phyloP scores from a whole-genome alignment of 257 asterid genomes.

The Datura wrightii region DNA sequence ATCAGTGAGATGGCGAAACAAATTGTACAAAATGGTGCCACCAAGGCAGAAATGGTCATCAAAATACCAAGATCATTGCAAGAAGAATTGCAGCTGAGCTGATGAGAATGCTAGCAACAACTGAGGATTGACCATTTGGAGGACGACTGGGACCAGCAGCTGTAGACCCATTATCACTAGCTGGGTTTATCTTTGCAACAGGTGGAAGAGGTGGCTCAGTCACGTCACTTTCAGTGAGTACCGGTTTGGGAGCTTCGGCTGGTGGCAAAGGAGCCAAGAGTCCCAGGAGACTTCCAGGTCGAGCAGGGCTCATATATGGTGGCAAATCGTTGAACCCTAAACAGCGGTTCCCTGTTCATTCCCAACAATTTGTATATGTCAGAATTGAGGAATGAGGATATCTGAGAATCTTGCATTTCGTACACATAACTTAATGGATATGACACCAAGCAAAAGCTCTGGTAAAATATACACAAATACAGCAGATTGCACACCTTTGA shows the following conservation, averaged over 20 bases:
- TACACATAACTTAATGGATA: background rate
- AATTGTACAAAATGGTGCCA: constrained; percentile 30
- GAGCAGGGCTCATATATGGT: constrained; percentile 60
- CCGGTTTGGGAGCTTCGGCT: constrained; percentile 70
- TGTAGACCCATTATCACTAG: constrained; percentile 39
- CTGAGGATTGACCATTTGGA: constrained; percentile 56
- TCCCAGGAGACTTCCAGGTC: constrained; percentile 60
- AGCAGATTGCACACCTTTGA: background rate
- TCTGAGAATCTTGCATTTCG: background rate
- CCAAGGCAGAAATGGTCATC: constrained; percentile 15
- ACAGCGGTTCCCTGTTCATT: constrained; percentile 75
- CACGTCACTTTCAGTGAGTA: constrained; percentile 59
- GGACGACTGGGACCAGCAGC: constrained; percentile 49
- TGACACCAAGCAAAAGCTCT: background rate
- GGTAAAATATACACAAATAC: constrained; percentile 12
- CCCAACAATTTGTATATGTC: background rate
- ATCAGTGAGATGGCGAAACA: constrained; percentile 29
- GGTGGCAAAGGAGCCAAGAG: constrained; percentile 62
- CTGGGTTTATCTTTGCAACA: constrained; percentile 46
- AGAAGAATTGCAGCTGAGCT: constrained; percentile 53
- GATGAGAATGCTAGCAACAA: constrained; percentile 51
- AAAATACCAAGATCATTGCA: constrained; percentile 46
- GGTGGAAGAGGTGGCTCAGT: constrained; percentile 78
- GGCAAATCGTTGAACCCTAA: constrained; percentile 54
- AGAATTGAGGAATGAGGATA: constrained; percentile 21